Percentiles rank a stretch among this genome's conserved stretches.
phyloP scores from a whole-genome alignment of 2,329 filamentous ascomycete genomes.

The Diplodia sapinea region DNA sequence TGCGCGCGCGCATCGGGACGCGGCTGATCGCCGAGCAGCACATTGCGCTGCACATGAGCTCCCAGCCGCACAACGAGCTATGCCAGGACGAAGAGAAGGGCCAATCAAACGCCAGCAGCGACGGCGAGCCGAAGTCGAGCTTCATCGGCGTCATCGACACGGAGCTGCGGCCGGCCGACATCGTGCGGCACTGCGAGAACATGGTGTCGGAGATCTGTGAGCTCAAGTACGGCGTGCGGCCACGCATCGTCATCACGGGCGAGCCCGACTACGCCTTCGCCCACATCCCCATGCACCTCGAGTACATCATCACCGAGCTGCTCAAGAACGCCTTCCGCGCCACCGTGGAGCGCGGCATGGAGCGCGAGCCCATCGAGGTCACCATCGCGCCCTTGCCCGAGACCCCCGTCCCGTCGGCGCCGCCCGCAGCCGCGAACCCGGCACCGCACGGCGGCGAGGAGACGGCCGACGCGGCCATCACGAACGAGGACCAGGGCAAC shows the following conservation, averaged over 20 bases:
- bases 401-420: constrained; percentile 39
- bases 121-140: constrained; percentile 56
- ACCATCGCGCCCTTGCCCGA: constrained; percentile 80
- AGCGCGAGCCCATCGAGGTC: constrained; percentile 82
- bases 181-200: constrained; percentile 82
- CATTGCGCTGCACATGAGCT: constrained; percentile 81
- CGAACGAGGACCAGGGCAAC: constrained; percentile 45
- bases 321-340: constrained; percentile 97
- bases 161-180: constrained; percentile 77
- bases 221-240: constrained; percentile 89
- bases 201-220: constrained; percentile 97
- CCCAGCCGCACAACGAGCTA: constrained; percentile 71
- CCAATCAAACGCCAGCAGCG: constrained; percentile 48
- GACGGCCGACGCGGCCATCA: constrained; percentile 39
- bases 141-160: constrained; percentile 98
- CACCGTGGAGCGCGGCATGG: constrained; percentile 82
- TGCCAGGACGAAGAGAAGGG: constrained; percentile 40
- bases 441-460: constrained; percentile 43
- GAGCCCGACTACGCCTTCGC: constrained; percentile 88
- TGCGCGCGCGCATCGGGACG: constrained; percentile 92
- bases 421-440: constrained; percentile 35
- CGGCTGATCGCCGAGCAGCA: constrained; percentile 95
- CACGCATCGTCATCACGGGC: constrained; percentile 79
- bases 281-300: constrained; percentile 92
- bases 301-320: constrained; percentile 96